Evolutionary conservation across 352 stramenopile species (phyloP).

Genomic region (Pythium aristosporum): DNA sequence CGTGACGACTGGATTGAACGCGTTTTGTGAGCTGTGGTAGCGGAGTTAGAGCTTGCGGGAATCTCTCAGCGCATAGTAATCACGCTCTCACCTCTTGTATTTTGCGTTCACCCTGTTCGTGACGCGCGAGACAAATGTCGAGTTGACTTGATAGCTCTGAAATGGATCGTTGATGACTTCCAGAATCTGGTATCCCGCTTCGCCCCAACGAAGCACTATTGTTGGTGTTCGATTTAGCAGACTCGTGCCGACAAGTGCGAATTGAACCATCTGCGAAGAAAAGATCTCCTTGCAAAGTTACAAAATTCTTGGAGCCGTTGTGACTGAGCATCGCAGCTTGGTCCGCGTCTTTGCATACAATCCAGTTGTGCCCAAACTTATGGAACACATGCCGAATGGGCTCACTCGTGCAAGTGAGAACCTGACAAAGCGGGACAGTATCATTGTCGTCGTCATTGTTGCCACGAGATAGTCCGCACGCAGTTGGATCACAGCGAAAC

Average conservation of each 20-base stretch:
- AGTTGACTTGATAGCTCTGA: not conserved
- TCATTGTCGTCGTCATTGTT: not conserved
- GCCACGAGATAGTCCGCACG: not conserved
- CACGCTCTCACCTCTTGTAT: not conserved
- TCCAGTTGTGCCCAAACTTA: slow-evolving; percentile 25
- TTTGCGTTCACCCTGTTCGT: not conserved
- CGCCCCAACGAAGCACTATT: not conserved
- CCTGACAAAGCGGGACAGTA: slow-evolving; percentile 24
- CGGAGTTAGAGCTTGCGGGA: not conserved
- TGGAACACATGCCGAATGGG: slow-evolving; percentile 20
- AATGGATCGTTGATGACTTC: not conserved
- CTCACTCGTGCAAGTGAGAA: slow-evolving; percentile 14
- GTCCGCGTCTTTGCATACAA: slow-evolving; percentile 22
- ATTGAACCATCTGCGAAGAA: slow-evolving; percentile 34
- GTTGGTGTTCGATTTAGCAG: not conserved
- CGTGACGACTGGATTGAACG: slow-evolving; percentile 4
- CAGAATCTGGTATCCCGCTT: not conserved
- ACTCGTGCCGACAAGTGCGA: slow-evolving; percentile 14
- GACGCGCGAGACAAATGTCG: not conserved
- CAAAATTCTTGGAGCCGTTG: slow-evolving; percentile 16
- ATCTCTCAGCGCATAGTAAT: not conserved
- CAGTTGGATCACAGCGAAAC: slow-evolving; percentile 4
- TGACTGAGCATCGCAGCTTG: slow-evolving; percentile 8
- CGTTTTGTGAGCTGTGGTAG: not conserved
- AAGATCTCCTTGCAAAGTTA: slow-evolving; percentile 29